phyloP scores from a whole-genome alignment of 2,329 filamentous ascomycete species.

The Pseudogymnoascus sp. region DNA sequence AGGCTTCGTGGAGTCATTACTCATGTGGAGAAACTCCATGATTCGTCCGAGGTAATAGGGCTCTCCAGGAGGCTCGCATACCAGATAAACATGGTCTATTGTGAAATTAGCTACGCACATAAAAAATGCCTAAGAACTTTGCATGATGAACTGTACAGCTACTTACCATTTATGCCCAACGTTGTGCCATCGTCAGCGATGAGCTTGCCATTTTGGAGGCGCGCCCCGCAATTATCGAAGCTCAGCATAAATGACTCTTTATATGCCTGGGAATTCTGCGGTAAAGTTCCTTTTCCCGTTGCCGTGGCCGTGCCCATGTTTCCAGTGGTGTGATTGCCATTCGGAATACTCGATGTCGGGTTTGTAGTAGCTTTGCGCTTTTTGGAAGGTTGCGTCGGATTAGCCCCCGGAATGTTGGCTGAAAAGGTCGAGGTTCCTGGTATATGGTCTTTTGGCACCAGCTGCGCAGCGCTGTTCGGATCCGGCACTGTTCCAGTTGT shows the following conservation, averaged over 20 bases:
- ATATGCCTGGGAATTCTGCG: background rate
- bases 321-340: slow-evolving; percentile 16
- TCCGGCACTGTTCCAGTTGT: slow-evolving; percentile 26
- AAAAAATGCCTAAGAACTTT: slow-evolving; percentile 15
- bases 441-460: slow-evolving; percentile 40
- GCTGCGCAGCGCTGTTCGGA: slow-evolving; percentile 24
- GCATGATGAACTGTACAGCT: slow-evolving; percentile 10
- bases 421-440: slow-evolving; percentile 56
- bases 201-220: slow-evolving; percentile 69
- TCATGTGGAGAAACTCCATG: slow-evolving; percentile 90
- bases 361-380: slow-evolving; percentile 70
- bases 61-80: slow-evolving; percentile 95
- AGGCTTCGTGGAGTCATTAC: slow-evolving; percentile 65
- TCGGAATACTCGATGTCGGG: slow-evolving; percentile 24
- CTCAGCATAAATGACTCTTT: slow-evolving; percentile 80
- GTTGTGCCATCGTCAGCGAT: slow-evolving; percentile 86
- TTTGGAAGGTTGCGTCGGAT: slow-evolving; percentile 50
- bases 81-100: slow-evolving; percentile 82
- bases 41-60: slow-evolving; percentile 96
- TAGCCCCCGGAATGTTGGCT: slow-evolving; percentile 35
- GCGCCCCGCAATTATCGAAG: slow-evolving; percentile 67
- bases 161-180: slow-evolving; percentile 77
- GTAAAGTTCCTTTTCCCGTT: background rate
- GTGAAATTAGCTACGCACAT: slow-evolving; percentile 18
- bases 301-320: background rate